These are phyloP conservation scores for Trypanosoma caninum DNA, from an alignment of 208 protist species.

Conservation along the genomic window DNA sequence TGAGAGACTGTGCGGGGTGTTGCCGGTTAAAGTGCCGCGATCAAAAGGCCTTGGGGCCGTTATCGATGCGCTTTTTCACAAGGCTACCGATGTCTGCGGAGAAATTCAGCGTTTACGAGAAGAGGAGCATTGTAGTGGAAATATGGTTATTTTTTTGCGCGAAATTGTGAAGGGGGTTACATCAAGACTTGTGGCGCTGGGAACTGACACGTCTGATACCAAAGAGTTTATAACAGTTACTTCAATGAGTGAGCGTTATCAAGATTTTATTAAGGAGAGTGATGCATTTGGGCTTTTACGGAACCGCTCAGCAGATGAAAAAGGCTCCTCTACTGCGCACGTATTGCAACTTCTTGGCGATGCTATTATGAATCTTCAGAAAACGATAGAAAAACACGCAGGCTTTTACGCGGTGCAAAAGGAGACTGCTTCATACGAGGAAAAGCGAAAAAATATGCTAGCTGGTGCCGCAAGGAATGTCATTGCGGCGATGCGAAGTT, in stretches of 20 bases:
- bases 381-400: slow-evolving; percentile 2
- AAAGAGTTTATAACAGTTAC: background rate
- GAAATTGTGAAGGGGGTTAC: background rate
- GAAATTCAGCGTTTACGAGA: background rate
- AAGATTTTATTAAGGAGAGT: background rate
- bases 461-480: slow-evolving; percentile 7
- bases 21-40: background rate
- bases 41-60: background rate
- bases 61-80: background rate
- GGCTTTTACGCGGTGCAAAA: slow-evolving; percentile 3
- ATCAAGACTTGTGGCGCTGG: background rate
- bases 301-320: background rate
- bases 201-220: background rate
- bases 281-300: background rate
- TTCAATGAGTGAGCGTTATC: background rate
- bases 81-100: background rate
- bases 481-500: slow-evolving; percentile 1
- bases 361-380: background rate
- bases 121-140: background rate
- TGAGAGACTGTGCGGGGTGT: background rate
- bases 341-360: slow-evolving; percentile 9
- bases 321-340: slow-evolving; percentile 3
- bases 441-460: slow-evolving; percentile 1
- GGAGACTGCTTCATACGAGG: background rate
- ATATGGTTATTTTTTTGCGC: slow-evolving; percentile 3